Percentiles rank a stretch among this genome's conserved stretches.
Conservation (phyloP, 2,329 filamentous ascomycete genomes). For the Phialophora tarda region DNA sequence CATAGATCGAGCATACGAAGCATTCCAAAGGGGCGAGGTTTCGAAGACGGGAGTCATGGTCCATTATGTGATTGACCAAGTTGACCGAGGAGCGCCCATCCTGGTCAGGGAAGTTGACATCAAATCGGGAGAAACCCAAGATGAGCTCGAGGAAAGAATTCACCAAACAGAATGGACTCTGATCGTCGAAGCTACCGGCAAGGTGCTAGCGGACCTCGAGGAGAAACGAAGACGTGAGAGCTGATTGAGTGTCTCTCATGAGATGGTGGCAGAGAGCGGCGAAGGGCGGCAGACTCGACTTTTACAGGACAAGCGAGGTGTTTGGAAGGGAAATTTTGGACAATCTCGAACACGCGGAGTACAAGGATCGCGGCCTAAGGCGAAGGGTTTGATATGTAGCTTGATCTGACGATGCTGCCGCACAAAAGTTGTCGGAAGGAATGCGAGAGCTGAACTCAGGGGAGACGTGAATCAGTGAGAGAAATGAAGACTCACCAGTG, state of each 20-base stretch:
- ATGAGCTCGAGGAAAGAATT: slow-evolving; percentile 72
- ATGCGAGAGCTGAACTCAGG: neutral
- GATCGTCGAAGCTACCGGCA: slow-evolving; percentile 74
- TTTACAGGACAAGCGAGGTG: slow-evolving; percentile 17
- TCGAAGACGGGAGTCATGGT: slow-evolving; percentile 82
- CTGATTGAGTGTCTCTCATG: slow-evolving; percentile 1
- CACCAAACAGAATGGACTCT: slow-evolving; percentile 77
- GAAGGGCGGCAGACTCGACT: slow-evolving; percentile 3
- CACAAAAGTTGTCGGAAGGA: neutral
- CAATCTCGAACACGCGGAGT: slow-evolving; percentile 3
- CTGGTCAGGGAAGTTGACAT: slow-evolving; percentile 71
- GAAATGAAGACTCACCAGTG: neutral
- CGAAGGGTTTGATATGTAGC: neutral
- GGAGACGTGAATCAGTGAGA: neutral
- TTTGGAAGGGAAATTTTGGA: slow-evolving; percentile 13
- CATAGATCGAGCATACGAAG: slow-evolving; percentile 77
- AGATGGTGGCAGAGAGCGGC: neutral
- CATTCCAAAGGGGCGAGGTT: slow-evolving; percentile 71
- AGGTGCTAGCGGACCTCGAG: slow-evolving; percentile 49
- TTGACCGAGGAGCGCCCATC: slow-evolving; percentile 79
- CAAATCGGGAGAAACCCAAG: slow-evolving; percentile 67
- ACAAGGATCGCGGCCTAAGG: neutral
- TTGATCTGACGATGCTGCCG: neutral
- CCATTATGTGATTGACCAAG: slow-evolving; percentile 79
- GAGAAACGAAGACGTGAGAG: slow-evolving; percentile 25